These are phyloP conservation scores for Aotearoamyces nothofagi DNA, from an alignment of 2,329 filamentous ascomycete genomes.

Conservation along the genomic window DNA sequence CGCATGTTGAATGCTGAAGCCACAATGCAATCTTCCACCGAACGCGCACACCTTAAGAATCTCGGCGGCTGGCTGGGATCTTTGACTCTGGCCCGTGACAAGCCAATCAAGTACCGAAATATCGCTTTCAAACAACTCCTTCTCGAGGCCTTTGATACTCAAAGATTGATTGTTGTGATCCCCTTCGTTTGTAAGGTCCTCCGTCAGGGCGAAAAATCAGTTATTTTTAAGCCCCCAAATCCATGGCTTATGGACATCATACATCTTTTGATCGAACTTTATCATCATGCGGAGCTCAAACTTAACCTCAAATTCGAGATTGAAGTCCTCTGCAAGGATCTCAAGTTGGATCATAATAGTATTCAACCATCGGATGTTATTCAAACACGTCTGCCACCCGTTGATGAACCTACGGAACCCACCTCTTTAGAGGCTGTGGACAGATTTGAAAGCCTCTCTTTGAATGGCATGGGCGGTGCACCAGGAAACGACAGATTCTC, in stretches of 20 bases:
- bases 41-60: constrained; percentile 83
- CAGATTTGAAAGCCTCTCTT: constrained; percentile 65
- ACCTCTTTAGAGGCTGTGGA: constrained; percentile 54
- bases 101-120: constrained; percentile 90
- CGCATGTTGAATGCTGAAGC: constrained; percentile 82
- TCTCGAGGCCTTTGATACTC: constrained; percentile 84
- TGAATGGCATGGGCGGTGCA: constrained; percentile 57
- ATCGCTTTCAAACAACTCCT: constrained; percentile 94
- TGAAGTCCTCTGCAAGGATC: constrained; percentile 86
- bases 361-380: constrained; percentile 83
- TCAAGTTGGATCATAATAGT: constrained; percentile 81
- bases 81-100: constrained; percentile 81
- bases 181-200: constrained; percentile 97
- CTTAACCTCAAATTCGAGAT: constrained; percentile 98
- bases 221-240: constrained; percentile 86
- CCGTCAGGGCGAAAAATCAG: constrained; percentile 68
- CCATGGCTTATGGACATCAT: constrained; percentile 98
- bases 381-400: constrained; percentile 49
- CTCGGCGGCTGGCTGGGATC: constrained; percentile 88
- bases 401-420: constrained; percentile 43
- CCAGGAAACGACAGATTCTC: constrained; percentile 60
- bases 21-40: constrained; percentile 70
- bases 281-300: constrained; percentile 84
- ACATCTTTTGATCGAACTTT: constrained; percentile 78
- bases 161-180: constrained; percentile 81